Evolutionary conservation across 179 eudicot species (phyloP).

Genomic region (Silene vulgaris): DNA sequence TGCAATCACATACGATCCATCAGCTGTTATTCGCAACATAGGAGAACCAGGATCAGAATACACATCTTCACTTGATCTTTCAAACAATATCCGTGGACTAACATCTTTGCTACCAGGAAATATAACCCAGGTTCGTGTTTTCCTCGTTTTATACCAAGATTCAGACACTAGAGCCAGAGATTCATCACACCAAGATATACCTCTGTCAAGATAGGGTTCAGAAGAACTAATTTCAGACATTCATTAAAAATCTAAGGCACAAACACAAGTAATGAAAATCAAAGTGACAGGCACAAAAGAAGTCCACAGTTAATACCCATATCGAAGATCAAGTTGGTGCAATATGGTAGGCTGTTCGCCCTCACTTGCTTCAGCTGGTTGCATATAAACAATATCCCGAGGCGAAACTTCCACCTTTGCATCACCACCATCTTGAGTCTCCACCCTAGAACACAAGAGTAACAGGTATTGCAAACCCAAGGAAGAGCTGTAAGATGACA

Average conservation of each 20-base stretch:
- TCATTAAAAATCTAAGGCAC: slow-evolving; percentile 2
- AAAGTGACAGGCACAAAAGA: background rate
- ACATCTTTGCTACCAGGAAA: slow-evolving; percentile 65
- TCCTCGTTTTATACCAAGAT: slow-evolving; percentile 93
- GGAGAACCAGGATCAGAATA: slow-evolving; percentile 99
- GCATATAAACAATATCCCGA: slow-evolving; percentile 81
- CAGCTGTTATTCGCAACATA: slow-evolving; percentile 69
- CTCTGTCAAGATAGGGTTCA: slow-evolving; percentile 42
- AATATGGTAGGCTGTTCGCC: slow-evolving; percentile 61
- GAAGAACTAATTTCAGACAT: background rate
- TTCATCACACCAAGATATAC: slow-evolving; percentile 91
- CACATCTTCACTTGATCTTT: slow-evolving; percentile 92
- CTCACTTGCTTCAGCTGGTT: slow-evolving; percentile 74
- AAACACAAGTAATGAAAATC: slow-evolving; percentile 6
- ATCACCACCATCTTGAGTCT: slow-evolving; percentile 99
- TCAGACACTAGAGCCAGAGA: slow-evolving; percentile 86
- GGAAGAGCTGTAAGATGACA: background rate
- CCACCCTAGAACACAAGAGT: slow-evolving; percentile 52
- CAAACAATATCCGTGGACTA: slow-evolving; percentile 75
- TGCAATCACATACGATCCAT: slow-evolving; percentile 79
- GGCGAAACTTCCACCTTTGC: slow-evolving; percentile 95
- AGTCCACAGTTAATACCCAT: slow-evolving; percentile 55
- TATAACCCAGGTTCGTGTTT: slow-evolving; percentile 72
- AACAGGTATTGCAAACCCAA: background rate
- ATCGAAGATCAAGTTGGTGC: slow-evolving; percentile 91